A percentile compares a stretch with the other conserved stretches of the same genome.
phyloP scores from a whole-genome alignment of 2,329 filamentous ascomycete species.

The Triangularia setosa region DNA sequence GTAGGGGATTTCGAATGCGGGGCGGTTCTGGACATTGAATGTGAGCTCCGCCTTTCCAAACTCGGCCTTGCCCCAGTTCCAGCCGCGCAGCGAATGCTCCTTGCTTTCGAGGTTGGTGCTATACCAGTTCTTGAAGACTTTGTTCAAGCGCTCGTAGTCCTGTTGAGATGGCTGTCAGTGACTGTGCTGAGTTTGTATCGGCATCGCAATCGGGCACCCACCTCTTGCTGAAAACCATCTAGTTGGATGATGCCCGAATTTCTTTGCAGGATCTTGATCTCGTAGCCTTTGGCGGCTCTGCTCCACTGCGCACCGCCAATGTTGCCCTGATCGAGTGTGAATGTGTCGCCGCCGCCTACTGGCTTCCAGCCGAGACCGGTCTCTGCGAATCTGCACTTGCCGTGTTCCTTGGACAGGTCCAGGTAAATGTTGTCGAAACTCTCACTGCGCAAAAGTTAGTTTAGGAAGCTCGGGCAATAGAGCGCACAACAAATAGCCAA shows the following conservation, averaged over 20 bases:
- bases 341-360: slow-evolving; percentile 79
- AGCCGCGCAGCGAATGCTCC: slow-evolving; percentile 91
- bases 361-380: slow-evolving; percentile 96
- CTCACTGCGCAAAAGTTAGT: slow-evolving; percentile 52
- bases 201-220: slow-evolving; percentile 27
- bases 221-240: slow-evolving; percentile 90
- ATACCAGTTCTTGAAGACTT: slow-evolving; percentile 98
- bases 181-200: slow-evolving; percentile 4
- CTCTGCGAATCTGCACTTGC: slow-evolving; percentile 92
- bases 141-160: slow-evolving; percentile 85
- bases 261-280: slow-evolving; percentile 85
- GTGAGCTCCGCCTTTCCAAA: slow-evolving; percentile 92
- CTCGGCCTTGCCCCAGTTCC: slow-evolving; percentile 99
- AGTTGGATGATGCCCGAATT: slow-evolving; percentile 85
- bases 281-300: slow-evolving; percentile 84
- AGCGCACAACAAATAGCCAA: not conserved
- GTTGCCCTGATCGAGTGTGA: slow-evolving; percentile 84
- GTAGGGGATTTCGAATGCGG: slow-evolving; percentile 95
- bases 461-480: not conserved
- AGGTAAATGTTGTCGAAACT: slow-evolving; percentile 97
- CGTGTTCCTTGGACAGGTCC: slow-evolving; percentile 86
- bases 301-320: slow-evolving; percentile 92
- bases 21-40: slow-evolving; percentile 95
- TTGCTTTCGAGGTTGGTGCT: slow-evolving; percentile 86
- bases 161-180: slow-evolving; percentile 34